phyloP scores from a whole-genome alignment of 345 rosid genomes.

The Acer campestre region DNA sequence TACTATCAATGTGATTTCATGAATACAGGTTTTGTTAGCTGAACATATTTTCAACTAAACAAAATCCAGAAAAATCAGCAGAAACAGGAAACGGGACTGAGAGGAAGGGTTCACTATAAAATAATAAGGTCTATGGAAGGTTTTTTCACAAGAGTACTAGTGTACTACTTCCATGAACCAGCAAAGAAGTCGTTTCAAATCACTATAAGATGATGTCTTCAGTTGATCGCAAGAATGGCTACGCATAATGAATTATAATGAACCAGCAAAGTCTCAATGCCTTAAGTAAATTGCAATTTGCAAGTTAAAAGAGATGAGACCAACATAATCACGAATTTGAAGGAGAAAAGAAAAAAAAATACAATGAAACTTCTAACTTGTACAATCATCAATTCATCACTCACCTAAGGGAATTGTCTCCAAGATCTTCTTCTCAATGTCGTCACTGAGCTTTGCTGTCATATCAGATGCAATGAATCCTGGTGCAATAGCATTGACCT shows the following conservation, averaged over 20 bases:
- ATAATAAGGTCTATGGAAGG: slow-evolving; percentile 11
- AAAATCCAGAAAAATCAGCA: slow-evolving; percentile 11
- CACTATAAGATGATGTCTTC: not conserved
- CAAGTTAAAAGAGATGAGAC: no score
- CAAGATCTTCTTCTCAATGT: slow-evolving; percentile 88
- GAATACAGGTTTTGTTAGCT: not conserved
- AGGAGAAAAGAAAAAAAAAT: not conserved
- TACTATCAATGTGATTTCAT: not conserved
- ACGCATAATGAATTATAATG: not conserved
- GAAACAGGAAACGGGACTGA: not conserved
- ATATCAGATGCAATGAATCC: slow-evolving; percentile 96
- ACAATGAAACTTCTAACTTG: not conserved
- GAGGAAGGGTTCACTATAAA: not conserved
- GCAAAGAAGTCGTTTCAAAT: not conserved
- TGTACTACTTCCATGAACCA: not conserved
- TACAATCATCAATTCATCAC: slow-evolving; percentile 19
- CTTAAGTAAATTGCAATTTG: not conserved
- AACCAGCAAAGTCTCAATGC: not conserved
- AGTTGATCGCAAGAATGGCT: not conserved
- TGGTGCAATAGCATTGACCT: slow-evolving; percentile 93
- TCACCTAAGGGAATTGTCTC: slow-evolving; percentile 85
- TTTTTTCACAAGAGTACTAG: not conserved
- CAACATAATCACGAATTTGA: not conserved
- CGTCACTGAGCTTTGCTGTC: slow-evolving; percentile 94
- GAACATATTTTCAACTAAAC: not conserved